Conservation (phyloP, 2,329 filamentous ascomycete species). For the Neonectria faginata region DNA sequence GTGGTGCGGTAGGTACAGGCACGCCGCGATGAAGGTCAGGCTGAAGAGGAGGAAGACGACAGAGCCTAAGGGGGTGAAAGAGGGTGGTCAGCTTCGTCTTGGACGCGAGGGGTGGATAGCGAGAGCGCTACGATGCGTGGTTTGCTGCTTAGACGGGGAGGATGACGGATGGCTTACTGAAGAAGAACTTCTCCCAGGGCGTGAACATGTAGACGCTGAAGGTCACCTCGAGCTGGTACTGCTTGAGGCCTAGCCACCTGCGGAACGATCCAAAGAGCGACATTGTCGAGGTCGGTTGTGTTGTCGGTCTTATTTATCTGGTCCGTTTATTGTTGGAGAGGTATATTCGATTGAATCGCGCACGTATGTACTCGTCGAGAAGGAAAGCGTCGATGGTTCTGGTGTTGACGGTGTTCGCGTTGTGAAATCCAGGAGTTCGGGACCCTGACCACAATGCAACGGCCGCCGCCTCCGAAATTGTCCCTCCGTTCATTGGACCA, state of each 20-base stretch:
- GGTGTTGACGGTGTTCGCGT: conserved; percentile 4
- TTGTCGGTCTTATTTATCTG: neutral
- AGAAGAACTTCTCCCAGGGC: conserved; percentile 94
- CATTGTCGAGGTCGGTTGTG: conserved; percentile 43
- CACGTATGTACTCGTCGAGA: neutral
- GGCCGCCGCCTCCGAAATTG: conserved; percentile 27
- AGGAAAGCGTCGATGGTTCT: conserved; percentile 8
- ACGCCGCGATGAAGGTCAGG: conserved; percentile 86
- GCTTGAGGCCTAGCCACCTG: conserved; percentile 92
- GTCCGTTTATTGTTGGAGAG: neutral
- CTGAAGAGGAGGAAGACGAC: conserved; percentile 90
- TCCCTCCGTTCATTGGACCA: conserved; percentile 23
- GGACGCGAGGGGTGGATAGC: neutral
- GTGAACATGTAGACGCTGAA: conserved; percentile 98
- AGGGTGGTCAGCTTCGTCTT: conserved; percentile 46
- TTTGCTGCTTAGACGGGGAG: neutral
- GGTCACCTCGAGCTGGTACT: conserved; percentile 98
- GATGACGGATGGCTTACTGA: conserved; percentile 75
- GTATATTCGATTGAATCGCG: neutral
- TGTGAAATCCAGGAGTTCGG: conserved; percentile 26
- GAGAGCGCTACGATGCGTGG: conserved; percentile 4
- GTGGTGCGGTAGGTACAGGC: conserved; percentile 95
- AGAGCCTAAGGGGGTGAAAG: conserved; percentile 70
- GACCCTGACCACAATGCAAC: conserved; percentile 13
- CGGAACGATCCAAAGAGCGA: conserved; percentile 67